phyloP scores from a whole-genome alignment of 139 green algal species.

The Protoeuglena noctilucae region DNA sequence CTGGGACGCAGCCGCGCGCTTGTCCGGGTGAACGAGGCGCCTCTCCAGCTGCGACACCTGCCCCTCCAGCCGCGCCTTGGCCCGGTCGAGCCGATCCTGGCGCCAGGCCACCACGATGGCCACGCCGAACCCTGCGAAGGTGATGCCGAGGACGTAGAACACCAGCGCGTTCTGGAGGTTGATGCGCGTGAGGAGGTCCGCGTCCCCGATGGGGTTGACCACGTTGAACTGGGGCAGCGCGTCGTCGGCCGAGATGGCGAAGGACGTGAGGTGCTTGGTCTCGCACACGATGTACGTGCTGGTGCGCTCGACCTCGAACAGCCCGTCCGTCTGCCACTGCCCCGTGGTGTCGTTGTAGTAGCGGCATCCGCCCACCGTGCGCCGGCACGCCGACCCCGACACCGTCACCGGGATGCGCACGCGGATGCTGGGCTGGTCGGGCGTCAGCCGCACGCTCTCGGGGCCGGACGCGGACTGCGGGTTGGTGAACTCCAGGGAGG shows the following conservation, averaged over 20 bases:
- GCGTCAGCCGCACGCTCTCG: too few species aligned
- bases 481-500: too few species aligned
- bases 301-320: conserved; percentile 7
- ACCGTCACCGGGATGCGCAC: conserved; percentile 8
- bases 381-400: conserved; percentile 6
- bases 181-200: conserved; percentile 13
- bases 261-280: conserved; percentile 13
- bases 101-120: conserved; percentile 10
- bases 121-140: conserved; percentile 4
- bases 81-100: conserved; percentile 9
- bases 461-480: too few species aligned
- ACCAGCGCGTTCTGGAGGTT: conserved; percentile 13
- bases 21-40: too few species aligned
- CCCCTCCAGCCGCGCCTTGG: background rate
- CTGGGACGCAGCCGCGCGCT: too few species aligned
- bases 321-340: conserved; percentile 10
- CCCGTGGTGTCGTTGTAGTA: conserved; percentile 10
- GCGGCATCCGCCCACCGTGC: conserved; percentile 5
- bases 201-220: conserved; percentile 9
- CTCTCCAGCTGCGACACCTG: background rate
- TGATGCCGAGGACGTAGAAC: conserved; percentile 10
- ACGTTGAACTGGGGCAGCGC: conserved; percentile 16
- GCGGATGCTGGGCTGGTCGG: background rate
- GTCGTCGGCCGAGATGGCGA: conserved; percentile 14
- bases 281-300: conserved; percentile 13